phyloP scores from a whole-genome alignment of 169 alveolate genomes.

The Toxoplasma gondii region DNA sequence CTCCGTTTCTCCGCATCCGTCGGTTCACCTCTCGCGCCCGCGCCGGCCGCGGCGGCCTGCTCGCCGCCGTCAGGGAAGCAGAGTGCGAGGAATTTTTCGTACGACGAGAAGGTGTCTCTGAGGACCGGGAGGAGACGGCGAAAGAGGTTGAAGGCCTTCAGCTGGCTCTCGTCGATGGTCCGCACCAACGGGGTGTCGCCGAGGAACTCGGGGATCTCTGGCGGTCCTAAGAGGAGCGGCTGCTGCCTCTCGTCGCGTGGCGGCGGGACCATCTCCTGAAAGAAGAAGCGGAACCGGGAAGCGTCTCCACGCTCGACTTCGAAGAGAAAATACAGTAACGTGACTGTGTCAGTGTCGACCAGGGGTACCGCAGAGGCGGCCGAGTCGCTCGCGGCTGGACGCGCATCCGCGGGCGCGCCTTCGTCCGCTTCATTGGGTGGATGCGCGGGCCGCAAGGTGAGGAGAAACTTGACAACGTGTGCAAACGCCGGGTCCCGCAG shows the following conservation, averaged over 20 bases:
- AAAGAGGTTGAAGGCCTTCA: not conserved
- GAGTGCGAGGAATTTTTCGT: not conserved
- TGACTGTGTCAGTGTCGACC: slow-evolving; percentile 20
- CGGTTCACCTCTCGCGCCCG: not conserved
- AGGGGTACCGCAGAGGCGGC: not conserved
- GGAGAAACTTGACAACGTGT: slow-evolving; percentile 43
- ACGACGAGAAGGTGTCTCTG: not conserved
- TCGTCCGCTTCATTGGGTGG: not conserved
- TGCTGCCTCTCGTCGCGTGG: slow-evolving; percentile 27
- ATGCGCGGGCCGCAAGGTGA: slow-evolving; percentile 40
- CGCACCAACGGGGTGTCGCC: slow-evolving; percentile 5
- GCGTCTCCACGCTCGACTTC: slow-evolving; percentile 4
- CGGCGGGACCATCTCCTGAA: slow-evolving; percentile 20
- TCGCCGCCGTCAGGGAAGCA: not conserved
- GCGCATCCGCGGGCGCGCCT: too few relatives aligned
- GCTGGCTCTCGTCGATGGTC: not conserved
- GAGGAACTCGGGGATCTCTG: slow-evolving; percentile 17
- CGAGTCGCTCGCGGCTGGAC: not conserved
- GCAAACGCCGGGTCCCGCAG: slow-evolving; percentile 50
- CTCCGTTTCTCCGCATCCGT: not conserved
- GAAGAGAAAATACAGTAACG: not conserved
- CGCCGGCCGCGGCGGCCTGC: not conserved
- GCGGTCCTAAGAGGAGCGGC: slow-evolving; percentile 34
- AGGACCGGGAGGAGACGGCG: slow-evolving; percentile 11
- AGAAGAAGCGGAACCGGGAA: not conserved